Base-by-base conservation (phyloP, 352 stramenopile genomes). In the Thraustochytrium striatum region DNA sequence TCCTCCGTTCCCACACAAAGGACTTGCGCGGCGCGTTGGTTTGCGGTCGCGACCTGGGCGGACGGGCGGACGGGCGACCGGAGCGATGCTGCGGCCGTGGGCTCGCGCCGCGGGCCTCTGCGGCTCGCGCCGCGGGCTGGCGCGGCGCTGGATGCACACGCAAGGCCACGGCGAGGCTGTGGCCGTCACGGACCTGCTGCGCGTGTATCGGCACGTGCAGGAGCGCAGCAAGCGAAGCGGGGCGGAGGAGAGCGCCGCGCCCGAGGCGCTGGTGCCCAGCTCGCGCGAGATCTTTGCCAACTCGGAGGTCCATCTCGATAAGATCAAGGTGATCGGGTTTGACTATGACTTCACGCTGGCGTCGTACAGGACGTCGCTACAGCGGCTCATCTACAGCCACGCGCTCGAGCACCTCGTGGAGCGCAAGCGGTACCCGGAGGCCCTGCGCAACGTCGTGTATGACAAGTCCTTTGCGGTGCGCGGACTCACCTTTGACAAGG, bases 271-370 rank as follows among this genome's bases (percentile, higher is more conserved):
- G n/a, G n/a, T n/a, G n/a, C n/a, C n/a, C n/a, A 55, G 47, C 47
- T 55, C 65, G 7, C 44, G 65, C 8, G 65, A 75, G 39, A 75
- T 92, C 30, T 90, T 86, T 84, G 87, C 87, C 52, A 92, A 92
- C 69, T 85, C 83, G 0, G 89, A 92, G 69, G 85, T 90, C 0
- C 87, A 92, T 82, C 68, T 92, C 1, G 85, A 86, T 32, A 89
- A 90, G 55, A 82, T 92, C 38, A 83, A 89, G 58, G 87, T 82
- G 0, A 82, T 92, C 28, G 88, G 88, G 30, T 92, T 92, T 79
- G 93, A 97, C 82, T 97, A 95, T 70, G 93, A 97, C 84, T 97
- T 97, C 83, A 97, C 92, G 39, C 83, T 97, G 5, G 93, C 93
- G 16, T 92, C 94, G 57, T 97, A 97, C 85, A 95, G 86, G 0